Evolutionary conservation across 169 alveolate genomes (phyloP).

Genomic region (Nephromyces sp.): DNA sequence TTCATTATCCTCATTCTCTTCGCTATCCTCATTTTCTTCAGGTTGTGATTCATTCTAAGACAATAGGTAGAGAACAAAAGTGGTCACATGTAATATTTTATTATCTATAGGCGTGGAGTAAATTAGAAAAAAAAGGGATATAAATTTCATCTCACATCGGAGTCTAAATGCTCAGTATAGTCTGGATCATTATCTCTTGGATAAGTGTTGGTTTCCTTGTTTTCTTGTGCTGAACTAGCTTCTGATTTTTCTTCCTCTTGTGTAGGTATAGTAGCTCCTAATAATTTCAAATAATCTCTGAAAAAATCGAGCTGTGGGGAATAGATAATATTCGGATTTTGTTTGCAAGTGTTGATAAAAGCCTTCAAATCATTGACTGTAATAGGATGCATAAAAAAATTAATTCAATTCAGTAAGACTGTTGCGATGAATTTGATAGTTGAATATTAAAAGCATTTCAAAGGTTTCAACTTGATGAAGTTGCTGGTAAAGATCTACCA

Average conservation of each 20-base stretch:
- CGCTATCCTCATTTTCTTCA: constrained; percentile 38
- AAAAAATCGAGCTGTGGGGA: constrained; percentile 48
- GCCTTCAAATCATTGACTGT: constrained; percentile 51
- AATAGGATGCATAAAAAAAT: background rate
- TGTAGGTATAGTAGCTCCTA: constrained; percentile 34
- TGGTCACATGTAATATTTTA: background rate
- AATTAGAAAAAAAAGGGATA: background rate
- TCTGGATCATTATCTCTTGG: background rate
- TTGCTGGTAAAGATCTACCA: too few relatives aligned
- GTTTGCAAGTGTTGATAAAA: constrained; percentile 38
- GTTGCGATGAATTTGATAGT: too few relatives aligned
- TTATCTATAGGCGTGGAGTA: background rate
- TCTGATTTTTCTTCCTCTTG: constrained; percentile 17
- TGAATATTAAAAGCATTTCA: too few relatives aligned
- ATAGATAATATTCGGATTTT: constrained; percentile 43
- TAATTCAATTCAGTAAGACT: too few relatives aligned
- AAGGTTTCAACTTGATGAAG: too few relatives aligned
- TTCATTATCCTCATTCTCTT: constrained; percentile 33
- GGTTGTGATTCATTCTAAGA: background rate
- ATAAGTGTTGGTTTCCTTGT: constrained; percentile 9
- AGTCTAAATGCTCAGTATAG: background rate
- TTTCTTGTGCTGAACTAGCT: constrained; percentile 26
- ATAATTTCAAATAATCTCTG: constrained; percentile 40
- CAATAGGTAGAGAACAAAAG: background rate
- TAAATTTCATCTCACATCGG: background rate